These are phyloP conservation scores for Colletotrichum sp. DNA, from an alignment of 2,329 filamentous ascomycete genomes.

Conservation along the genomic window DNA sequence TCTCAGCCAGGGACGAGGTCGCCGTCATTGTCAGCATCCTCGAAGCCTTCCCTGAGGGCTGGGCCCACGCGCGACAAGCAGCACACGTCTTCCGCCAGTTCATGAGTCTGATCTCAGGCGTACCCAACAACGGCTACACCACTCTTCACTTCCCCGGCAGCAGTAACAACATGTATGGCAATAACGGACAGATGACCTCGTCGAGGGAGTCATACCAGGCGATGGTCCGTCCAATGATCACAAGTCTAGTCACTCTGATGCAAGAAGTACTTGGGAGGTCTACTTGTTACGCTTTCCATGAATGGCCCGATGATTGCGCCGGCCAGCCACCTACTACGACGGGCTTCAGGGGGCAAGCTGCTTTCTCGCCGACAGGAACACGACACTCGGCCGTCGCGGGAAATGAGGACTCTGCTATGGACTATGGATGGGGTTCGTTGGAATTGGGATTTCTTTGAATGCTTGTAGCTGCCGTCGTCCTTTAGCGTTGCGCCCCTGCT, in stretches of 20 bases:
- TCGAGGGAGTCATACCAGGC: constrained; percentile 24
- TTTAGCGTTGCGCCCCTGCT: not conserved
- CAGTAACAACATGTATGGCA: constrained; percentile 8
- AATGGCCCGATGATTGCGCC: constrained; percentile 19
- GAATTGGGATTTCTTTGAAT: constrained; percentile 19
- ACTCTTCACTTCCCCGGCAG: constrained; percentile 21
- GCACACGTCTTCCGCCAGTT: constrained; percentile 38
- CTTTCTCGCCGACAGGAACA: constrained; percentile 16
- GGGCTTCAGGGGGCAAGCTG: constrained; percentile 1
- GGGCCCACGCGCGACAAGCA: constrained; percentile 38
- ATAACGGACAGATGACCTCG: not conserved
- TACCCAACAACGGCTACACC: constrained; percentile 21
- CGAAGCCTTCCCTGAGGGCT: constrained; percentile 41
- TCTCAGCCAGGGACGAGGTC: constrained; percentile 39
- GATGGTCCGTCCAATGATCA: constrained; percentile 23
- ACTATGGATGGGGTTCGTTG: constrained; percentile 18
- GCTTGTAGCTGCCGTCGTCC: not conserved
- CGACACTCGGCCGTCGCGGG: constrained; percentile 3
- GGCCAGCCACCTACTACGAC: not conserved
- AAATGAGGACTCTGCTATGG: constrained; percentile 9
- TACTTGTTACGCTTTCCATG: constrained; percentile 30
- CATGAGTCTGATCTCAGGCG: constrained; percentile 23
- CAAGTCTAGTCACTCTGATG: constrained; percentile 30
- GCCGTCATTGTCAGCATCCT: constrained; percentile 37
- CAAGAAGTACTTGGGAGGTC: constrained; percentile 38